A percentile compares a stretch with the other conserved stretches of the same genome.
Evolutionary conservation across 345 rosid genomes (phyloP).

Genomic region (Citrus hindsii): DNA sequence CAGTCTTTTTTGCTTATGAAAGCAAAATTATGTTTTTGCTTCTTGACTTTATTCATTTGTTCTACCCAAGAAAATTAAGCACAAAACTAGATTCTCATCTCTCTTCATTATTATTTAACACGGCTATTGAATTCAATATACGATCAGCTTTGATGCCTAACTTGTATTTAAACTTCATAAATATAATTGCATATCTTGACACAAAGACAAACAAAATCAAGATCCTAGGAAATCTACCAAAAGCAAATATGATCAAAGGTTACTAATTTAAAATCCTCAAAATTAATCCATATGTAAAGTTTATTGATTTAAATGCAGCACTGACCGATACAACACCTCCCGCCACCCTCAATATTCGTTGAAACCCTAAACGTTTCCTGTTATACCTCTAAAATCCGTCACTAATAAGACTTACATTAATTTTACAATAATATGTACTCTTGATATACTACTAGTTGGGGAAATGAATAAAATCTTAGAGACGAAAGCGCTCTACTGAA

Average conservation of each 20-base stretch:
- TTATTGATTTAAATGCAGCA: too few species aligned
- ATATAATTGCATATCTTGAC: slow-evolving; percentile 6
- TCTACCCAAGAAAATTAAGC: background rate
- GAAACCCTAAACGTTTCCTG: too few species aligned
- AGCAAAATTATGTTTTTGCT: background rate
- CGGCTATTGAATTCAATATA: too few species aligned
- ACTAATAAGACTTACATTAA: too few species aligned
- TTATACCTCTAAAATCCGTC: too few species aligned
- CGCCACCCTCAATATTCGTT: too few species aligned
- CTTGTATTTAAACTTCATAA: background rate
- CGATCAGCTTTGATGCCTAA: slow-evolving; percentile 7
- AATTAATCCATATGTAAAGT: background rate
- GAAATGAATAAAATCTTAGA: too few species aligned
- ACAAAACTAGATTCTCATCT: background rate
- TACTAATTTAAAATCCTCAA: background rate
- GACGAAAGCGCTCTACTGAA: too few species aligned
- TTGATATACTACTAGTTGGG: too few species aligned
- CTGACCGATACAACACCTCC: too few species aligned
- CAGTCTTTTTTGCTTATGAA: slow-evolving; percentile 1
- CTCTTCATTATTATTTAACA: background rate
- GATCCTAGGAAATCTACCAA: slow-evolving; percentile 15
- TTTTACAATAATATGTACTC: too few species aligned
- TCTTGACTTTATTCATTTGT: slow-evolving; percentile 1
- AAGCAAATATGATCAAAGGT: slow-evolving; percentile 6
- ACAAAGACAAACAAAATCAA: background rate